Evolutionary conservation across 192 early-diverging fungal species (phyloP).

Genomic region (Backusella westeae): DNA sequence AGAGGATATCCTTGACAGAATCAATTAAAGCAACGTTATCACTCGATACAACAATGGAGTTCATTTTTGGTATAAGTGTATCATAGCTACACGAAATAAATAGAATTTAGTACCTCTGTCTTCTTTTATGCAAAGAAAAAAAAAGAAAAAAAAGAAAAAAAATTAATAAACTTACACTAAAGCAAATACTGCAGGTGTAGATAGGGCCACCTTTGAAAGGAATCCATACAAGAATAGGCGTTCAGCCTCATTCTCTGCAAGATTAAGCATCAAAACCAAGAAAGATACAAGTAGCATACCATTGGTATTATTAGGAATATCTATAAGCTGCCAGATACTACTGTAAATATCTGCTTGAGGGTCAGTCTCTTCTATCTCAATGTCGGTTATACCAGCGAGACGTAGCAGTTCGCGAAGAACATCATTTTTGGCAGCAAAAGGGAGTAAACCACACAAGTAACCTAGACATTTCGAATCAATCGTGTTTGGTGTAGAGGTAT

Average conservation of each 20-base stretch:
- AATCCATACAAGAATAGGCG: conserved; percentile 69
- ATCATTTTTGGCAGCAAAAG: conserved; percentile 65
- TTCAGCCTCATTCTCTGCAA: conserved; percentile 68
- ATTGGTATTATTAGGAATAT: conserved; percentile 57
- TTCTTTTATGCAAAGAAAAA: conserved; percentile 15
- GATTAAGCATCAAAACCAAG: conserved; percentile 67
- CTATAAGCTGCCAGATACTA: conserved; percentile 56
- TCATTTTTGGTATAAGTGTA: conserved; percentile 63
- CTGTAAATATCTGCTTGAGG: conserved; percentile 33
- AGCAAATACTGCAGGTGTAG: conserved; percentile 64
- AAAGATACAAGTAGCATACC: conserved; percentile 60
- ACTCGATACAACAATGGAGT: conserved; percentile 55
- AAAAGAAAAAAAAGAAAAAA: not conserved
- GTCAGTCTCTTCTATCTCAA: conserved; percentile 34
- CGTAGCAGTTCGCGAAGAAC: conserved; percentile 53
- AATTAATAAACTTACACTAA: conserved; percentile 57
- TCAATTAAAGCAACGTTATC: conserved; percentile 60
- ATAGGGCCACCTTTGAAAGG: conserved; percentile 66
- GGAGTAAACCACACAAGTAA: conserved; percentile 75
- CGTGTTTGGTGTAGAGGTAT: conserved; percentile 21
- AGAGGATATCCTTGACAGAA: conserved; percentile 62
- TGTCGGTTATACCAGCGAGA: conserved; percentile 43
- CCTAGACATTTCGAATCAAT: conserved; percentile 56
- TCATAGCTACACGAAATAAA: conserved; percentile 54
- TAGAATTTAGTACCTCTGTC: not conserved